A percentile compares a stretch with the other conserved stretches of the same genome.
phyloP scores from a whole-genome alignment of 2,329 filamentous ascomycete genomes.

The Septoria linicola region DNA sequence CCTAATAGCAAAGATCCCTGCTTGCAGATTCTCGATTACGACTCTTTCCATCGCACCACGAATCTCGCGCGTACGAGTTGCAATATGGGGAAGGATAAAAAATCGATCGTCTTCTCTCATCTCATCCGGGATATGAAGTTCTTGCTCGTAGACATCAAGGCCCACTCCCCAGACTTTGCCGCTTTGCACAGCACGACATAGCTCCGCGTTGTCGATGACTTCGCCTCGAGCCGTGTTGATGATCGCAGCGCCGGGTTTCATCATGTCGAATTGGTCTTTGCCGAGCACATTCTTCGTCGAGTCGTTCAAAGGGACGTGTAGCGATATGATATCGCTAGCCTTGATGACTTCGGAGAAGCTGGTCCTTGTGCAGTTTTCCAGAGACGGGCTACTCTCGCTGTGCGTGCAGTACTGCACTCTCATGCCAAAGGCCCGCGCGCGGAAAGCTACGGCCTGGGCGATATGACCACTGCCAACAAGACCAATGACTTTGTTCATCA shows the following conservation, averaged over 20 bases:
- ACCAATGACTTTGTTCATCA: no score
- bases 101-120: no score
- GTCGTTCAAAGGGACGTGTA: slow-evolving; percentile 2
- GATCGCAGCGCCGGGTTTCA: slow-evolving; percentile 2
- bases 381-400: not conserved
- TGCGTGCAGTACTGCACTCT: not conserved
- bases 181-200: not conserved
- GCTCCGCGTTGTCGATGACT: slow-evolving; percentile 1
- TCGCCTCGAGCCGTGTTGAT: slow-evolving; percentile 6
- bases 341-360: not conserved
- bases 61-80: no score
- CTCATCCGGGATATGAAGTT: slow-evolving; percentile 2
- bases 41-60: no score
- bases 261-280: not conserved
- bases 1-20: no score
- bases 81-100: no score
- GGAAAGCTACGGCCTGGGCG: not conserved
- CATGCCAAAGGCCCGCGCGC: not conserved
- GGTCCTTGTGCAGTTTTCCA: not conserved
- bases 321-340: not conserved
- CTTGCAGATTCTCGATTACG: no score
- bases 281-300: not conserved
- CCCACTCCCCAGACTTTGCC: slow-evolving; percentile 4
- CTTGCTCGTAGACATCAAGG: slow-evolving; percentile 8
- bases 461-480: not conserved